A percentile compares a stretch with the other conserved stretches of the same genome.
phyloP scores from a whole-genome alignment of 108 stramenopile genomes.

The Aureococcus anophagefferens region DNA sequence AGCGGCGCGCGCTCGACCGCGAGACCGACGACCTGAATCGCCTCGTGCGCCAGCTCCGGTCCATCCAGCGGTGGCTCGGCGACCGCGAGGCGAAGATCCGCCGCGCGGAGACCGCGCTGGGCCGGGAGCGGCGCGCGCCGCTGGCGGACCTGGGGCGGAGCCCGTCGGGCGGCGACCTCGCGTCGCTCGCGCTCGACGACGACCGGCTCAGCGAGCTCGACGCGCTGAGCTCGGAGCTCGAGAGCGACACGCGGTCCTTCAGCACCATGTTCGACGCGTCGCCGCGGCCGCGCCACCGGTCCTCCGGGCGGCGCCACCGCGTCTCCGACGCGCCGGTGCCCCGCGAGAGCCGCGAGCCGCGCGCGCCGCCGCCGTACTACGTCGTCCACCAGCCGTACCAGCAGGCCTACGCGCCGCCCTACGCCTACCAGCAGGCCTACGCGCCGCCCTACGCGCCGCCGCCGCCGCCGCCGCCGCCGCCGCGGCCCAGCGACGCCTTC shows the following conservation, averaged over 20 bases:
- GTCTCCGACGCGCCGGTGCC: no score
- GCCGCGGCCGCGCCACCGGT: no score
- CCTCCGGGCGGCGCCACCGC: no score
- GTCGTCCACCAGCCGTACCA: background rate
- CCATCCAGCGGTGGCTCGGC: background rate
- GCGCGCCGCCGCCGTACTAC: background rate
- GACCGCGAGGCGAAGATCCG: background rate
- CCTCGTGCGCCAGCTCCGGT: constrained; percentile 1
- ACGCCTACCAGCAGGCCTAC: background rate
- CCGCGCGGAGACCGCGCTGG: background rate
- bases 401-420: background rate
- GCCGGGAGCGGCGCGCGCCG: no score
- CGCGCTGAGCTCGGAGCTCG: background rate
- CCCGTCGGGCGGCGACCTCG: background rate
- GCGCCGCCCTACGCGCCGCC: background rate
- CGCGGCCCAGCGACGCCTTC: background rate
- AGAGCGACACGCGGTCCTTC: background rate
- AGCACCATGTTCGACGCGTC: no score
- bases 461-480: background rate
- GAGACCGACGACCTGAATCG: constrained; percentile 4
- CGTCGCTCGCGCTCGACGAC: background rate
- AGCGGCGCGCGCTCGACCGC: background rate
- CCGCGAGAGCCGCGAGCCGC: no score
- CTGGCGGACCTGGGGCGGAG: background rate
- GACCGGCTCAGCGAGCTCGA: background rate